A percentile compares a stretch with the other conserved stretches of the same genome.
Evolutionary conservation across 768 basidiomycete genomes (phyloP).

Genomic region (Mrakia blollopis): DNA sequence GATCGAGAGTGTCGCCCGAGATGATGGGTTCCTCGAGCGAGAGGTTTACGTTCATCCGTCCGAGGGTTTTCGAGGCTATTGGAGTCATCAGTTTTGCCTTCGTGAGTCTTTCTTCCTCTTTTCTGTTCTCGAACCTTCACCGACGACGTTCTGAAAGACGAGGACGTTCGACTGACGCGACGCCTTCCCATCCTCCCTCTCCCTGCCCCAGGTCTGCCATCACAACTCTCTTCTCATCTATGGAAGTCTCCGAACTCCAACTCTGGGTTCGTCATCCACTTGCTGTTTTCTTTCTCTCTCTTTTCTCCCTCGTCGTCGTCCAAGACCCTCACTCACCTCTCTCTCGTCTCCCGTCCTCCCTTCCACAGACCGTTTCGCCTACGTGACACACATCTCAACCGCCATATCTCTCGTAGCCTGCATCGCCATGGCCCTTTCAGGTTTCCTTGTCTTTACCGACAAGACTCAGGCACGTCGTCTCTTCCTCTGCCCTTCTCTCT

Average conservation of each 20-base stretch:
- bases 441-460: conserved; percentile 51
- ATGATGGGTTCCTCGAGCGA: conserved; percentile 71
- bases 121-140: not conserved
- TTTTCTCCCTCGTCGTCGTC: too few relatives aligned
- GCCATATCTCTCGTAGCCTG: conserved; percentile 78
- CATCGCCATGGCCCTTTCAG: conserved; percentile 73
- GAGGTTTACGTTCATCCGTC: conserved; percentile 67
- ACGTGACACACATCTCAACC: conserved; percentile 89
- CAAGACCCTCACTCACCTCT: not conserved
- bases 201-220: conserved; percentile 55
- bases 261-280: conserved; percentile 59
- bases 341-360: not conserved
- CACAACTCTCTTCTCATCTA: conserved; percentile 97
- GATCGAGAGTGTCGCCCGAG: conserved; percentile 49
- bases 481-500: not conserved
- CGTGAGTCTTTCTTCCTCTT: conserved; percentile 32
- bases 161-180: not conserved
- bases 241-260: conserved; percentile 84
- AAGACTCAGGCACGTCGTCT: conserved; percentile 28
- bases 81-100: conserved; percentile 68
- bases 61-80: conserved; percentile 87
- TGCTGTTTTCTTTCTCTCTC: not conserved
- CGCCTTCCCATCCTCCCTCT: not conserved
- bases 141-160: too few relatives aligned
- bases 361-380: conserved; percentile 56